Evolutionary conservation across 129 eudicot genomes (phyloP), one percentile per base, ranked within the genome.

Genomic region (Smallanthus sonchifolius): DNA sequence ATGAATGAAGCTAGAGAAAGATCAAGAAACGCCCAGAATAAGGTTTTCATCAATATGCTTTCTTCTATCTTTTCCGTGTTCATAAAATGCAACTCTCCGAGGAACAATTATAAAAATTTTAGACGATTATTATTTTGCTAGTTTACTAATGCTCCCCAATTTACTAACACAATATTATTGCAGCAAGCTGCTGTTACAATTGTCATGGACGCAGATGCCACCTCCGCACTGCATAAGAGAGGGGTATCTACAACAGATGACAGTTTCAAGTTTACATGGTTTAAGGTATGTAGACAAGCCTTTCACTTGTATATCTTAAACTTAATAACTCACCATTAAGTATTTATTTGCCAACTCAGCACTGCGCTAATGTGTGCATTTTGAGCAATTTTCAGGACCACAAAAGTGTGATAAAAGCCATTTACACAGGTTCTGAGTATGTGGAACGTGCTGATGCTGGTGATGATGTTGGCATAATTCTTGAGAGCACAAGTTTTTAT

Each of bases 1-100:
- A 91, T 95, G 99, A 74, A 85, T 64, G 95, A 88, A 78, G 99
- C 99, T n/a, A 85, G 97, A 84, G 96, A 95, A 91, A 87, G 96
- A 84, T 91, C 99, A 63, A 91, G 99, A 83, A 87, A 67, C 75
- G 99, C 96, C 47, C 97, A 91, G 80, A 88, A 82, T 73, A 95
- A 87, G 97, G 99, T 95, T 78, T 91, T 78, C 24, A 37, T 59
- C 34, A 24, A 52, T 54, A 28, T 36, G 69, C 20, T 47, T 42
- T 24, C 1, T 39, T 51, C 0, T 36, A 19, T 60, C 2, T 10
- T 39, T 38, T 51, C 32, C 36, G 14, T 10, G 3, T 80, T 7
- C 51, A n/a, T 43, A 37, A 16, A 74, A 60, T 10, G 17, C 32
- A 38, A 56, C 72, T 52, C 10, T 16, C 17, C 16, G 66, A 74